phyloP scores from a whole-genome alignment of 2,329 filamentous ascomycete species.

The Trichophyton verrucosum region DNA sequence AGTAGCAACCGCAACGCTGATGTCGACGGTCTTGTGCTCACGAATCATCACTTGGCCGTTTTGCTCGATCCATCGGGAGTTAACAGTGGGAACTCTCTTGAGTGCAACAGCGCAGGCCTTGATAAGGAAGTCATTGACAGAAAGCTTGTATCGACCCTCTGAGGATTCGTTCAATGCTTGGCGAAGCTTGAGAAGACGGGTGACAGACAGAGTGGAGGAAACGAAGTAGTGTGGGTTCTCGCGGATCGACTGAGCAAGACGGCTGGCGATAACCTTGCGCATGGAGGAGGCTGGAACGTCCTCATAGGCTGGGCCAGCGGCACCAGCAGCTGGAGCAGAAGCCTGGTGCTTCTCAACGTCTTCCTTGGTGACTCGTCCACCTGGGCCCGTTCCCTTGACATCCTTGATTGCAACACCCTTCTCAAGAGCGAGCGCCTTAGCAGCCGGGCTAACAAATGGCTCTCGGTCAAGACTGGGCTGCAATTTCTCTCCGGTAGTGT shows the following conservation, averaged over 20 bases:
- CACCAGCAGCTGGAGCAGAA: slow-evolving; percentile 35
- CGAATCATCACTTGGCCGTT: slow-evolving; percentile 70
- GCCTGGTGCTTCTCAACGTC: slow-evolving; percentile 81
- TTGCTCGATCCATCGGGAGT: slow-evolving; percentile 80
- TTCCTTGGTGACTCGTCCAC: slow-evolving; percentile 77
- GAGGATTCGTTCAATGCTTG: slow-evolving; percentile 78
- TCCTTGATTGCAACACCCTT: slow-evolving; percentile 63
- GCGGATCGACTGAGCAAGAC: slow-evolving; percentile 76
- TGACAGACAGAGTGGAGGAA: slow-evolving; percentile 76
- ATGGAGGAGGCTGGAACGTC: slow-evolving; percentile 79
- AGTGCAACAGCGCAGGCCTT: slow-evolving; percentile 84
- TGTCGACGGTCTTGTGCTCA: slow-evolving; percentile 84
- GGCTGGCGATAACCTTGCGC: slow-evolving; percentile 94
- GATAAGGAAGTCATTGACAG: slow-evolving; percentile 99
- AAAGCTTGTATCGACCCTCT: slow-evolving; percentile 95
- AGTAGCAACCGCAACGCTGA: slow-evolving; percentile 90
- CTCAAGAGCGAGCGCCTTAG: slow-evolving; percentile 72
- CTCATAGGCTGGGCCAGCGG: slow-evolving; percentile 58
- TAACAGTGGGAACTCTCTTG: slow-evolving; percentile 88
- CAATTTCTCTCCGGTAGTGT: slow-evolving; percentile 61
- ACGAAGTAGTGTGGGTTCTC: slow-evolving; percentile 99
- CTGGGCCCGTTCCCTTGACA: slow-evolving; percentile 77
- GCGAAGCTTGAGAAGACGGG: slow-evolving; percentile 92
- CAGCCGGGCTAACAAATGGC: slow-evolving; percentile 58
- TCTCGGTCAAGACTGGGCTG: slow-evolving; percentile 75